phyloP scores from a whole-genome alignment of 2,329 filamentous ascomycete genomes.

The Dryadomyces quercus-mongolicae region DNA sequence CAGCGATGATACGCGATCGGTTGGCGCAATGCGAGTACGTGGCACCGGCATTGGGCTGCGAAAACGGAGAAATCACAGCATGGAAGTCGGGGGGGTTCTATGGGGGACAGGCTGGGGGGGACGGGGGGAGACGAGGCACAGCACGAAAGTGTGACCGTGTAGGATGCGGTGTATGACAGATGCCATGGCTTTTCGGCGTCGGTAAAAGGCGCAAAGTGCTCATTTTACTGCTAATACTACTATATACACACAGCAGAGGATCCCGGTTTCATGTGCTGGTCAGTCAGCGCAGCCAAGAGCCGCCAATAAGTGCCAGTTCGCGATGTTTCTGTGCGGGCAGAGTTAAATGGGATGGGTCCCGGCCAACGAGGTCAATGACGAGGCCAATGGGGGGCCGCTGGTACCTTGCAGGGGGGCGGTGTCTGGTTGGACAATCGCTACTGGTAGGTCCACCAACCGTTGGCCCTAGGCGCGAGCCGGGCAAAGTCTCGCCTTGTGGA shows the following conservation, averaged over 20 bases:
- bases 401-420: constrained; percentile 1
- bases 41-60: background rate
- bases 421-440: background rate
- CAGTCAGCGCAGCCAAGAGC: background rate
- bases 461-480: background rate
- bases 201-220: background rate
- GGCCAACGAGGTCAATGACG: background rate
- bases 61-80: no score
- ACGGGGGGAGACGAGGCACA: no score
- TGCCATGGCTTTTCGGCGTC: no score
- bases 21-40: no score
- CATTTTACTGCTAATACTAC: background rate
- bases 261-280: no score
- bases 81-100: no score
- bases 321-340: background rate
- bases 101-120: no score
- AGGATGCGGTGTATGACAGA: no score
- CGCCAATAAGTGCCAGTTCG: background rate
- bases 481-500: background rate
- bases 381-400: background rate
- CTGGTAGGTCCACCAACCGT: background rate
- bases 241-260: no score
- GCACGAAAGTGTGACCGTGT: no score
- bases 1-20: background rate
- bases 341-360: background rate